Evolutionary conservation across 139 green algal genomes (phyloP).

Genomic region (Micromonas pusilla): DNA sequence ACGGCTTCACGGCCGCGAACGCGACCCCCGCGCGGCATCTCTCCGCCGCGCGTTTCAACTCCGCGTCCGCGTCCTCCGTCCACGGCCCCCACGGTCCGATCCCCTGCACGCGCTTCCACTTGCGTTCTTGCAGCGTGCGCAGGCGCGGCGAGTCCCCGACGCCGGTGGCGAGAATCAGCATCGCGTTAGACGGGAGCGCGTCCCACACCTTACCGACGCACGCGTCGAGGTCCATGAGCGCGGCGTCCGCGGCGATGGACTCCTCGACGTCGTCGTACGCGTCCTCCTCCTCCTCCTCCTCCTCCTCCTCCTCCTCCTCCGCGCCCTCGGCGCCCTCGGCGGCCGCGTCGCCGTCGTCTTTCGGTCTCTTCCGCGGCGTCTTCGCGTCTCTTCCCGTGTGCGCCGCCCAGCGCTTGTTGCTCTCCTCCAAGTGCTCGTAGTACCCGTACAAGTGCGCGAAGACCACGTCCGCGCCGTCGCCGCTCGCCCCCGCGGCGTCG

Average conservation of each 20-base stretch:
- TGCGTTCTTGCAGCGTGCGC: slow-evolving; percentile 6
- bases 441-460: not conserved
- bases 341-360: not conserved
- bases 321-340: too few species aligned
- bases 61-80: slow-evolving; percentile 9
- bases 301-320: not conserved
- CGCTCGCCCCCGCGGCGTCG: not conserved
- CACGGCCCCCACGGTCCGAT: slow-evolving; percentile 8
- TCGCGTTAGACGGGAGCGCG: slow-evolving; percentile 29
- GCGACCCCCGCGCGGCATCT: not conserved
- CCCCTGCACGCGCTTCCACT: slow-evolving; percentile 7
- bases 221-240: slow-evolving; percentile 21
- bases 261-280: not conserved
- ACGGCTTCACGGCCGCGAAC: not conserved
- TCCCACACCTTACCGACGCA: slow-evolving; percentile 23
- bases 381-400: not conserved
- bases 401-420: not conserved
- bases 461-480: not conserved
- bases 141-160: slow-evolving; percentile 34
- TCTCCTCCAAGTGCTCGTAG: not conserved
- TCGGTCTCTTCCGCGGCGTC: too few species aligned
- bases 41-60: not conserved
- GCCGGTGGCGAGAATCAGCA: slow-evolving; percentile 33
- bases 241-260: not conserved
- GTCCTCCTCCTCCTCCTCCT: not conserved